Base-by-base conservation (phyloP, 495 filamentous ascomycete species). In the Friedmanniomyces endolithicus region DNA sequence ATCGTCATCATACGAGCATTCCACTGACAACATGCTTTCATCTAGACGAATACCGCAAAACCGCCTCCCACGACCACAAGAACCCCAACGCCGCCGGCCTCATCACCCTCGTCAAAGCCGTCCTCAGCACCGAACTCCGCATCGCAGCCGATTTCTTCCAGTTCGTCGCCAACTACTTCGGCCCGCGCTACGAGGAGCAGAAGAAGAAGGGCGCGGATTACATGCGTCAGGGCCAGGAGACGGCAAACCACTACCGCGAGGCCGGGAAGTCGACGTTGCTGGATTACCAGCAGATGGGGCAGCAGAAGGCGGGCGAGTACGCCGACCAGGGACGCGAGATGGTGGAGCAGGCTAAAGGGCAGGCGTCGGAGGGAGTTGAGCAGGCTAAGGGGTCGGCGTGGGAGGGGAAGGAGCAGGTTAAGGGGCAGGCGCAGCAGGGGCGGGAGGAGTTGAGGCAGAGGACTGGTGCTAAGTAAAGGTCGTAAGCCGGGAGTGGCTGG, bases 11-110 rank as follows among this genome's bases (percentile, higher is more conserved):
- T 31, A 25, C 2, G 4, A 34, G 34, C 12, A 2, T 19, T 47
- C 16, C 8, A 14, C 11, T 31, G 22, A 44, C 46, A 48, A 48
- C 27, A 16, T 22, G 16, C 1, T 43, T 29, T 23, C n/a, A 50
- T 72, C 76, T 41, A 41, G 72, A 79, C 48, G 84, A 95, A 69
- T 84, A 83, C 67, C 84, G 83, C 71, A 90, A 87, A 71, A 82
- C 80, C 37, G 80, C 79, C 12, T 83, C 81, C 1, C 51, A 68
- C 14, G 76, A 85, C 39, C 39, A 57, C 54, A 31, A 31, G 27
- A 31, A 31, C 27, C 27, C 27, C 27, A 47, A 50, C 50, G 23
- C 41, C 43, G 16, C 31, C 41, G 83, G 85, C 37, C 52, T 85
- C 40, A 69, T 86, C 24, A 79, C 82, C 12, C 78, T 74, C 37